A percentile compares a stretch with the other conserved stretches of the same genome.
Evolutionary conservation across 2,329 filamentous ascomycete genomes (phyloP).

Genomic region (Exophiala lecanii-corni): DNA sequence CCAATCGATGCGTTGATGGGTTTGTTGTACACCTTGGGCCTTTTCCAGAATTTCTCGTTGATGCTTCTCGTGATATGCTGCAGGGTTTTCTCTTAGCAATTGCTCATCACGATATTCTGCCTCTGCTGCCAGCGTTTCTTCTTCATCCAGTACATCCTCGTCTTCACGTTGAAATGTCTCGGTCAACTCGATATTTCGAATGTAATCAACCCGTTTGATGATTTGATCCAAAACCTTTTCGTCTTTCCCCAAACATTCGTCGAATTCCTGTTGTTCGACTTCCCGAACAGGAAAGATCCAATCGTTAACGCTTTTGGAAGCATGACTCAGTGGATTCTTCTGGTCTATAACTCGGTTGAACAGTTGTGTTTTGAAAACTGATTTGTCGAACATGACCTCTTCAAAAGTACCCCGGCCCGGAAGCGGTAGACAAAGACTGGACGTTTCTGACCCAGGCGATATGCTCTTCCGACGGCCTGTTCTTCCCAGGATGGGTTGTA

Average conservation of each 20-base stretch:
- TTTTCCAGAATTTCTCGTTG: no score
- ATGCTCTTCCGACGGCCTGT: constrained; percentile 81
- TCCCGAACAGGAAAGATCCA: constrained; percentile 58
- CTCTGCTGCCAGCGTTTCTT: constrained; percentile 56
- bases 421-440: constrained; percentile 82
- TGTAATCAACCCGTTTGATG: constrained; percentile 28
- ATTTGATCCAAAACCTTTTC: constrained; percentile 55
- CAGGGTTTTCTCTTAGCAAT: constrained; percentile 36
- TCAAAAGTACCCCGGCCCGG: constrained; percentile 76
- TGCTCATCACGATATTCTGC: constrained; percentile 39
- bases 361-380: constrained; percentile 78
- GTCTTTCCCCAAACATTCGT: constrained; percentile 55
- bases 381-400: constrained; percentile 64
- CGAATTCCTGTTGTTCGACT: constrained; percentile 49
- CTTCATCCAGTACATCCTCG: constrained; percentile 53
- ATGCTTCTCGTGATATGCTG: constrained; percentile 22
- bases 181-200: constrained; percentile 55
- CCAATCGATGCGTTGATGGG: no score
- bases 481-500: constrained; percentile 80
- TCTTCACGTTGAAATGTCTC: constrained; percentile 71
- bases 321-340: constrained; percentile 67
- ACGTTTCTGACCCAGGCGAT: constrained; percentile 77
- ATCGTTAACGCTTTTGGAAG: constrained; percentile 49
- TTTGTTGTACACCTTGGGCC: no score
- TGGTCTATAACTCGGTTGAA: constrained; percentile 77